These are phyloP conservation scores for Leucosporidium yakuticum DNA, from an alignment of 768 basidiomycete species.

Conservation along the genomic window DNA sequence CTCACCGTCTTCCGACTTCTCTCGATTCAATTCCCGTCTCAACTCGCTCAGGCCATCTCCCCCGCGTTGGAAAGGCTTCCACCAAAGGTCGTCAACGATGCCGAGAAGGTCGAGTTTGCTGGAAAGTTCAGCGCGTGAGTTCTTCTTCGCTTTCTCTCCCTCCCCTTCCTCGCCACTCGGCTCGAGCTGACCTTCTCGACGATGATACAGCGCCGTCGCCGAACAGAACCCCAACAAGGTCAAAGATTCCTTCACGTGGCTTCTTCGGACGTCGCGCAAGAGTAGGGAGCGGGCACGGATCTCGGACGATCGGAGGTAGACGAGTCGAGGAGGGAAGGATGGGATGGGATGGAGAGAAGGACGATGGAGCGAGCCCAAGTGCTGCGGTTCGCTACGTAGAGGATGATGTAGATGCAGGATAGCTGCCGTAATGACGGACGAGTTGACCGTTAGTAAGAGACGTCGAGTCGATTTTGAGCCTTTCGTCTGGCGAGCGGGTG, in stretches of 20 bases:
- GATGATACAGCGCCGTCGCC: conserved; percentile 55
- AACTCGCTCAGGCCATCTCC: conserved; percentile 67
- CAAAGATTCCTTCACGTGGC: conserved; percentile 60
- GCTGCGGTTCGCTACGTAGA: too few relatives aligned
- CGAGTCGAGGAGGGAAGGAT: background rate
- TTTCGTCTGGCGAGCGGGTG: too few relatives aligned
- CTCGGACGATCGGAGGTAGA: conserved; percentile 21
- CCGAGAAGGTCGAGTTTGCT: conserved; percentile 67
- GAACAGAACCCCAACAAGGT: conserved; percentile 67
- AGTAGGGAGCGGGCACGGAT: conserved; percentile 25
- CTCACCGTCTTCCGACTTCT: conserved; percentile 71
- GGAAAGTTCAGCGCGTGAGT: conserved; percentile 67
- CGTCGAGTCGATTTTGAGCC: too few relatives aligned
- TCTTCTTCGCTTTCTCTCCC: background rate
- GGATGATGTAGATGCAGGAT: too few relatives aligned
- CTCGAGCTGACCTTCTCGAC: too few relatives aligned
- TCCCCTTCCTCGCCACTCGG: background rate
- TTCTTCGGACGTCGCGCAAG: conserved; percentile 31
- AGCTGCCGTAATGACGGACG: too few relatives aligned
- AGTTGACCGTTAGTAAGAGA: too few relatives aligned
- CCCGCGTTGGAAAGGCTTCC: conserved; percentile 64
- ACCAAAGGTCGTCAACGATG: conserved; percentile 40
- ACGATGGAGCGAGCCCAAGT: too few relatives aligned
- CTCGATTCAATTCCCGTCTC: conserved; percentile 60
- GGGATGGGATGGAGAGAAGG: background rate